Evolutionary conservation across 352 stramenopile species (phyloP).

Genomic region (Globisporangium paroecandrum): DNA sequence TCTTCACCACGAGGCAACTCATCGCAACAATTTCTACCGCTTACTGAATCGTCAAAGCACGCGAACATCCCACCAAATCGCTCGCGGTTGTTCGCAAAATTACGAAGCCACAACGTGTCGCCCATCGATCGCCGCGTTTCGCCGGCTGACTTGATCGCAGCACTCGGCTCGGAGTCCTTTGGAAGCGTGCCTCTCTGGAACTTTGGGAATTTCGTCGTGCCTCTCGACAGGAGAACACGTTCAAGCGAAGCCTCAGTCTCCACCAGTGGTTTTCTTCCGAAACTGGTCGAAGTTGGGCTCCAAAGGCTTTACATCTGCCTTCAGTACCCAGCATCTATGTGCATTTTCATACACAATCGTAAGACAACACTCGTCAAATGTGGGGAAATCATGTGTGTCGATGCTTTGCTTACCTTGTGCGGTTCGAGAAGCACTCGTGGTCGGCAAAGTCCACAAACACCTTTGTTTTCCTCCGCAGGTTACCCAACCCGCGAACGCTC

Average conservation of each 20-base stretch:
- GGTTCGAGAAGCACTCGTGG: conserved; percentile 25
- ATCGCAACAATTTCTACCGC: neutral
- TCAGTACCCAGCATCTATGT: conserved; percentile 43
- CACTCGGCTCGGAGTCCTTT: neutral
- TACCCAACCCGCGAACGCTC: conserved; percentile 25
- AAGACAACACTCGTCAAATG: conserved; percentile 2
- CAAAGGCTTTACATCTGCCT: conserved; percentile 30
- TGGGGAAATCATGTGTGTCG: conserved; percentile 15
- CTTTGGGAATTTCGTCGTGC: conserved; percentile 34
- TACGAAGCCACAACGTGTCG: conserved; percentile 30
- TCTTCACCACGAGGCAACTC: neutral
- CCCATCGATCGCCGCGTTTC: conserved; percentile 27
- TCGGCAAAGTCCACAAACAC: conserved; percentile 60
- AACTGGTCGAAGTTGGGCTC: conserved; percentile 27
- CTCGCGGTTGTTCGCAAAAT: conserved; percentile 33
- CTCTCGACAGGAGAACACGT: conserved; percentile 32
- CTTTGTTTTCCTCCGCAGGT: conserved; percentile 28
- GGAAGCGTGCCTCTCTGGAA: conserved; percentile 43
- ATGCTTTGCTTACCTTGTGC: conserved; percentile 3
- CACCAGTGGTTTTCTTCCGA: conserved; percentile 22
- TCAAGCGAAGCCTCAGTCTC: conserved; percentile 27
- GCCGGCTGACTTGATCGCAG: conserved; percentile 27
- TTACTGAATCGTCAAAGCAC: conserved; percentile 3
- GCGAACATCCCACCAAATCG: conserved; percentile 29
- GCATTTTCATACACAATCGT: neutral